Conservation (phyloP, 2,329 filamentous ascomycete genomes). For the Aspergillus tamarii region DNA sequence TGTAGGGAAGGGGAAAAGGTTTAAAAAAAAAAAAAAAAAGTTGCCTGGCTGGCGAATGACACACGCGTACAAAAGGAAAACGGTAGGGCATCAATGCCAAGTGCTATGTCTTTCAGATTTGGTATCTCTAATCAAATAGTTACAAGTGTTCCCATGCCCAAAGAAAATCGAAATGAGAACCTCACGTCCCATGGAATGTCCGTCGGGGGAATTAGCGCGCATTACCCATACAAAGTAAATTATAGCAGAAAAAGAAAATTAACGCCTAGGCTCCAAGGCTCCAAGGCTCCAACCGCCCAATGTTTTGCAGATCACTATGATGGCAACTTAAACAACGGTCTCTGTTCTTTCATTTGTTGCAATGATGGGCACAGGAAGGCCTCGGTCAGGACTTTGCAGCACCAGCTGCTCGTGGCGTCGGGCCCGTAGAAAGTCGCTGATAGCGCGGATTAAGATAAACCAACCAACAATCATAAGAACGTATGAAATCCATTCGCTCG, state of each 20-base stretch:
- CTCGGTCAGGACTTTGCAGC: constrained; percentile 87
- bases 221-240: constrained; percentile 1
- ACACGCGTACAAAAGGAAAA: constrained; percentile 4
- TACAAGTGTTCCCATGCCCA: constrained; percentile 8
- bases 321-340: constrained; percentile 64
- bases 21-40: constrained; percentile 16
- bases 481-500: constrained; percentile 88
- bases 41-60: constrained; percentile 23
- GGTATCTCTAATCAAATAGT: constrained; percentile 22
- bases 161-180: constrained; percentile 7
- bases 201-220: neutral
- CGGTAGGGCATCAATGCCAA: constrained; percentile 1
- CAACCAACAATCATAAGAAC: constrained; percentile 95
- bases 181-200: neutral
- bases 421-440: constrained; percentile 86
- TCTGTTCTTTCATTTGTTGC: constrained; percentile 82
- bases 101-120: constrained; percentile 19
- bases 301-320: constrained; percentile 13
- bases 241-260: neutral
- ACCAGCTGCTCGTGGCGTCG: constrained; percentile 91
- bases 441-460: constrained; percentile 95
- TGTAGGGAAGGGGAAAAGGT: constrained; percentile 19
- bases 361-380: constrained; percentile 81
- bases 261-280: constrained; percentile 21
- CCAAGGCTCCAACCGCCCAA: constrained; percentile 14